Percentiles rank a stretch among this genome's conserved stretches.
Evolutionary conservation across 768 basidiomycete species (phyloP).

Genomic region (Panellus pusillus): DNA sequence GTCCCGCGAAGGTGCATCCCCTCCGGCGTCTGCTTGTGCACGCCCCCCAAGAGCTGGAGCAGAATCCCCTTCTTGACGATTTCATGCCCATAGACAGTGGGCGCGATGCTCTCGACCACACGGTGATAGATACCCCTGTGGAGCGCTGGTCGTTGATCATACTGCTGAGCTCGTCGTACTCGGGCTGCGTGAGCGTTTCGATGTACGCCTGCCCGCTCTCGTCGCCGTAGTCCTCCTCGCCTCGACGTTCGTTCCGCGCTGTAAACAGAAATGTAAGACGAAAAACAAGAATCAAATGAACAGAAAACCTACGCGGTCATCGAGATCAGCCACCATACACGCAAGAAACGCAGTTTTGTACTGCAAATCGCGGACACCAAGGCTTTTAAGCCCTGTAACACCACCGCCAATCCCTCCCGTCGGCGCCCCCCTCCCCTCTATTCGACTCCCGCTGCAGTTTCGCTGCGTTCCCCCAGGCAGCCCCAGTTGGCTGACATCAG

Average conservation of each 20-base stretch:
- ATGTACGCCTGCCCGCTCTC: conserved; percentile 83
- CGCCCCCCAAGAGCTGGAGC: conserved; percentile 96
- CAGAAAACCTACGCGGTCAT: conserved; percentile 68
- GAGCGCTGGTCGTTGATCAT: conserved; percentile 86
- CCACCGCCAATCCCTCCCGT: conserved; percentile 73
- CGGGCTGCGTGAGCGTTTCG: conserved; percentile 85
- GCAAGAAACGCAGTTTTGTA: conserved; percentile 99
- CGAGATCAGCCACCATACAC: conserved; percentile 94
- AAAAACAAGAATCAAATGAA: not conserved
- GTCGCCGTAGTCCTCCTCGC: conserved; percentile 81
- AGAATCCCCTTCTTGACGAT: conserved; percentile 98
- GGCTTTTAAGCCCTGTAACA: conserved; percentile 89
- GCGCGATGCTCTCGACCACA: conserved; percentile 92
- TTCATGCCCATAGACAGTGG: conserved; percentile 98
- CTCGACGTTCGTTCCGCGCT: conserved; percentile 90
- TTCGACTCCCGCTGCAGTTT: conserved; percentile 87
- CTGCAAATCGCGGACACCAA: conserved; percentile 93
- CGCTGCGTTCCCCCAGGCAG: conserved; percentile 88
- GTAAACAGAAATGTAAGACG: conserved; percentile 4
- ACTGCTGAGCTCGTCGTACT: conserved; percentile 89
- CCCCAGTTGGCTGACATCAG: conserved; percentile 95
- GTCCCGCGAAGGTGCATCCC: conserved; percentile 99
- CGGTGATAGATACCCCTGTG: conserved; percentile 78
- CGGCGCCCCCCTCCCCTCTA: conserved; percentile 54
- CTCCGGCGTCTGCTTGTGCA: conserved; percentile 94